phyloP scores from a whole-genome alignment of 768 basidiomycete genomes.

The Boletus rex-veris region DNA sequence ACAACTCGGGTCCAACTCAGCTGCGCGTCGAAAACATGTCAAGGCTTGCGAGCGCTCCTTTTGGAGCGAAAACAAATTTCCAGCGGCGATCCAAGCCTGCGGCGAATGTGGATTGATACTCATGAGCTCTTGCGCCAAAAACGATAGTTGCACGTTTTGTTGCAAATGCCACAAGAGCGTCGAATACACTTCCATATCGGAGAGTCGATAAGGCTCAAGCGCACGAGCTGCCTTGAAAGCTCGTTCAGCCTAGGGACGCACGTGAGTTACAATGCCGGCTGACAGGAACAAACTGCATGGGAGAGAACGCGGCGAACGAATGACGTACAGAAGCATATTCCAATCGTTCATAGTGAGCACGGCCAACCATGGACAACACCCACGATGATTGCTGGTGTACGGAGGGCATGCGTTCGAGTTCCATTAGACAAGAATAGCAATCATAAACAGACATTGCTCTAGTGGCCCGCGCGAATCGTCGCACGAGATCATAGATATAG shows the following conservation, averaged over 20 bases:
- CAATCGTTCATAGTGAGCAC: slow-evolving; percentile 84
- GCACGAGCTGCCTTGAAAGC: slow-evolving; percentile 78
- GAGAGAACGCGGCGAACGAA: slow-evolving; percentile 5
- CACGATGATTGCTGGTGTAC: slow-evolving; percentile 71
- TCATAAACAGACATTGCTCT: slow-evolving; percentile 73
- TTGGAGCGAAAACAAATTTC: slow-evolving; percentile 93
- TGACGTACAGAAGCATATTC: slow-evolving; percentile 82
- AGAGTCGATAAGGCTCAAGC: slow-evolving; percentile 86
- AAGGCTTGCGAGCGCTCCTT: slow-evolving; percentile 92
- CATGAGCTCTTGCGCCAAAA: slow-evolving; percentile 89
- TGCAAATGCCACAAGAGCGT: slow-evolving; percentile 95
- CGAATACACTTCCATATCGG: slow-evolving; percentile 95
- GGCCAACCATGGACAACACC: slow-evolving; percentile 79
- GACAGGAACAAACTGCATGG: slow-evolving; percentile 16
- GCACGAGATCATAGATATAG: slow-evolving; percentile 77
- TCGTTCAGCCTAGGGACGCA: slow-evolving; percentile 69
- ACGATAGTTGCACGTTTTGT: slow-evolving; percentile 79
- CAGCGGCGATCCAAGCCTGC: slow-evolving; percentile 94
- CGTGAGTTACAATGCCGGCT: slow-evolving; percentile 8
- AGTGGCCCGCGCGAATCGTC: slow-evolving; percentile 79
- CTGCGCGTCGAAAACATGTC: slow-evolving; percentile 90
- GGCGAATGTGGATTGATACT: slow-evolving; percentile 78
- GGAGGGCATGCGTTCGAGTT: slow-evolving; percentile 72
- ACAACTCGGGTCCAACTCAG: slow-evolving; percentile 82
- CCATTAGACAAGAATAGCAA: slow-evolving; percentile 67